These are phyloP conservation scores for Tricholoma sp. DNA, from an alignment of 768 basidiomycete species.

Conservation along the genomic window DNA sequence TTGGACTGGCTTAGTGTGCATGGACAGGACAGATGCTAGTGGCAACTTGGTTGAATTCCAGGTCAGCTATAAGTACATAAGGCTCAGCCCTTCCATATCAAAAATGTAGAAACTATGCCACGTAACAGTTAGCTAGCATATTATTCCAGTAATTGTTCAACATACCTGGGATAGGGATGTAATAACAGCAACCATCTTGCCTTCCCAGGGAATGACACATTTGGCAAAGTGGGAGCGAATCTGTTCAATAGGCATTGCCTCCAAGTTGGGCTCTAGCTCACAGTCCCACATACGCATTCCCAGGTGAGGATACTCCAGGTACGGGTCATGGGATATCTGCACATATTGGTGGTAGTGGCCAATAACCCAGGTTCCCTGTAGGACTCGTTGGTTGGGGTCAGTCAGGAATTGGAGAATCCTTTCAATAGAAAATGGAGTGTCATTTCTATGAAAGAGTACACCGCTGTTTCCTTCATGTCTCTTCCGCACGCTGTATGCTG, in stretches of 20 bases:
- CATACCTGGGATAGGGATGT: no score
- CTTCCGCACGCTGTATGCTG: constrained; percentile 4
- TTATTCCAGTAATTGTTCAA: no score
- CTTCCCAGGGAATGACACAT: constrained; percentile 3
- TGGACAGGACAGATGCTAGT: no score
- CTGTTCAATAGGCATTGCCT: not conserved
- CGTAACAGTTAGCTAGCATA: not conserved
- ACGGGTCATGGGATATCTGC: no score
- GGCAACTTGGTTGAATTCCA: not conserved
- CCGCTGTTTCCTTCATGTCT: constrained; percentile 12
- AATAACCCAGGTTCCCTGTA: constrained; percentile 3
- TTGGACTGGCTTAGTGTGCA: no score
- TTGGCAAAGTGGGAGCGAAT: constrained; percentile 6
- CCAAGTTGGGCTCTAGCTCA: not conserved
- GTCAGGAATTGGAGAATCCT: constrained; percentile 6
- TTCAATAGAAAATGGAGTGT: constrained; percentile 4
- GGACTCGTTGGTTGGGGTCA: not conserved
- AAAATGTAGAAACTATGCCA: not conserved
- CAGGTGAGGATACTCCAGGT: constrained; percentile 4
- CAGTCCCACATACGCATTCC: constrained; percentile 4
- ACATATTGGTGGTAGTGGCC: not conserved
- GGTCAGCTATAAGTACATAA: no score
- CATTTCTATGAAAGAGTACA: constrained; percentile 4
- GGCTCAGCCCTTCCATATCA: not conserved
- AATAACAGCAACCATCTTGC: not conserved